A percentile compares a stretch with the other conserved stretches of the same genome.
Conservation (phyloP, 805 yeast species). For the Yarrowia sp. region DNA sequence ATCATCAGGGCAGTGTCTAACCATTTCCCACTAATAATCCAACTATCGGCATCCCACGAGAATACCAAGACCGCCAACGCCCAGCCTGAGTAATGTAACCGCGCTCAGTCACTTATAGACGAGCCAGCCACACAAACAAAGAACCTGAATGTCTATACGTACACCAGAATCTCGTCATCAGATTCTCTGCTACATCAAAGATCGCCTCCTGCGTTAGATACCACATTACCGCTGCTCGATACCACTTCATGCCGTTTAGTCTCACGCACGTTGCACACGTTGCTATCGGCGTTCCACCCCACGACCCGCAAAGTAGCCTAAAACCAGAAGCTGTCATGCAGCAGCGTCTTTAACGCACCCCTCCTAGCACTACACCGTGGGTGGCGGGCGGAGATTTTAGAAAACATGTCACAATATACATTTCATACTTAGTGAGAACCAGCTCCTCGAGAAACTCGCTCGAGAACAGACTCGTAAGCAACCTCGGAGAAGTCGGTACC, state of each 20-base stretch:
- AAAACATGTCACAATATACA: slow-evolving; percentile 15
- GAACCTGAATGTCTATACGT: too few species aligned
- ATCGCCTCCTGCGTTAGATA: too few species aligned
- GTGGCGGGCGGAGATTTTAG: not conserved
- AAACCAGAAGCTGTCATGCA: not conserved
- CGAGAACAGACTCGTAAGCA: slow-evolving; percentile 88
- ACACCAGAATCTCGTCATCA: too few species aligned
- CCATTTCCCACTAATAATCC: not conserved
- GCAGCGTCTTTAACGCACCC: slow-evolving; percentile 3
- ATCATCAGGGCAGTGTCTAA: not conserved
- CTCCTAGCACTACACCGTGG: not conserved
- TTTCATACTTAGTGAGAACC: slow-evolving; percentile 48
- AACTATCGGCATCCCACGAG: too few species aligned
- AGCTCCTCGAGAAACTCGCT: slow-evolving; percentile 80
- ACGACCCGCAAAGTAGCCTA: not conserved
- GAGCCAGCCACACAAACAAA: too few species aligned
- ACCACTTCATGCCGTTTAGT: not conserved
- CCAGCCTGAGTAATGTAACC: too few species aligned
- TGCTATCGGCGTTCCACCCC: slow-evolving; percentile 1
- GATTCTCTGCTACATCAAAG: too few species aligned
- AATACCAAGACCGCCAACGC: not conserved
- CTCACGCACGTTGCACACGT: slow-evolving; percentile 6
- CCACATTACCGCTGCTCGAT: too few species aligned
- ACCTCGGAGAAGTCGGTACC: slow-evolving; percentile 98
- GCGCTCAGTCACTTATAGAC: too few species aligned